Evolutionary conservation across 78 protist species (phyloP), one percentile per base, ranked within the genome.

Genomic region (Dictyostelium intermedium): DNA sequence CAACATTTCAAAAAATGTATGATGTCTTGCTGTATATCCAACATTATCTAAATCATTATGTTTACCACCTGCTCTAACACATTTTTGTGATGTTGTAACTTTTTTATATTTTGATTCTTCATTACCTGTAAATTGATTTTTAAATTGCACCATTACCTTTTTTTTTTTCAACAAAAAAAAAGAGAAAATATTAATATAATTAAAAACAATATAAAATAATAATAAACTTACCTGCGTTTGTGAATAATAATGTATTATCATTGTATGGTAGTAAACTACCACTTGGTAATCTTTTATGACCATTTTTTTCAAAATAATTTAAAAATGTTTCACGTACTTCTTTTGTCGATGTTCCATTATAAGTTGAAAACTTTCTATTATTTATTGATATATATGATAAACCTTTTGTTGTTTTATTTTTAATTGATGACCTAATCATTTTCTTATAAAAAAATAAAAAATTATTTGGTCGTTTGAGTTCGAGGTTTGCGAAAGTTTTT

Each of bases 1-100:
- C 85, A 97, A 92, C 98, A 95, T 97, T 83, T 97, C 98, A 74
- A 97, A 95, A 63, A 96, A 81, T 14, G 98, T 97, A 81, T 97
- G 98, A 83, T 97, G 98, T 16, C 97, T 81, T 18, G 97, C 95
- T 11, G 97, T 94, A 37, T 56, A 43, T 11, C 97, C 98, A 32
- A 97, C 98, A 37, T 97, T 91, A 20, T 93, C 97, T 45, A 97
- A 70, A 60, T 97, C 98, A 74, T 96, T 97, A 70, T 97, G 97
- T 82, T 82, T 82, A 61, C 92, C 92, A 76, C 97, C 98, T 14
- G 96, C 97, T 18, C 98, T 87, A 16, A 92, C 82, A 66, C 98
- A 95, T 53, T 50, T 23, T 53, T 96, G 97, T 25, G 60, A 41
- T 25, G 97, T 53, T 11, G 96, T 84, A 23, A 20, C 82, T 18